Evolutionary conservation across 331 rosid genomes (phyloP), one percentile per base, ranked within the genome.

Genomic region (Quercus tomentella): DNA sequence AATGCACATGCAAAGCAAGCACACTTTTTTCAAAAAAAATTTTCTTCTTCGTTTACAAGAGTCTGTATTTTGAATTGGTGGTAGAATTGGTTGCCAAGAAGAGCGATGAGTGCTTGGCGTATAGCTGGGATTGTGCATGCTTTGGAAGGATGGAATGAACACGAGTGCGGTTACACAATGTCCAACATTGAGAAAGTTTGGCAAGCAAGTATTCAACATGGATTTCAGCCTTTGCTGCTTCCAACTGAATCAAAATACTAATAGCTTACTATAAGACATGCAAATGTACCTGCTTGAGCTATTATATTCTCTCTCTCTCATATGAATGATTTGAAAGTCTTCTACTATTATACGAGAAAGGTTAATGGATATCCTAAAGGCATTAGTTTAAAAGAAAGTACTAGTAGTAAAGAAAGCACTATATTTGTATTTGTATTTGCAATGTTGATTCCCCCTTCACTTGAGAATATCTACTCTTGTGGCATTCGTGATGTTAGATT

Each of bases 31-130:
- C 4, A 1, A 26, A 26, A 26, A 23, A 23, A 23, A 1, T 0
- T 58, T 2, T 4, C 66, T 6, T 12, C 16, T 62, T 62, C 15
- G 4, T 60, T 60, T 22, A 31, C 15, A 16, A 26, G 35, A 25
- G 28, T 62, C 15, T 25, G 35, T 26, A 23, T 61, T 25, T 5
- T 11, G 15, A 1, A 20, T 16, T 41, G 3, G 54, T 66, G 58
- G 55, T 73, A 88, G 88, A 86, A 89, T 65, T 91, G 92, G 90
- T 70, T 91, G 72, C 83, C 90, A 77, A 90, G 92, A 65, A 83
- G 88, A 77, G 91, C 85, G 17, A 90, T 87, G 91, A 90, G 94
- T 73, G 95, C 89, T 54, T 85, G 92, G 85, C 84, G 95, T 25
- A 74, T 89, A 58, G 91, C 88, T 2, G 95, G 90, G 5, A 89